Conservation (phyloP, 2,329 filamentous ascomycete genomes). For the Colletotrichum agaves region DNA sequence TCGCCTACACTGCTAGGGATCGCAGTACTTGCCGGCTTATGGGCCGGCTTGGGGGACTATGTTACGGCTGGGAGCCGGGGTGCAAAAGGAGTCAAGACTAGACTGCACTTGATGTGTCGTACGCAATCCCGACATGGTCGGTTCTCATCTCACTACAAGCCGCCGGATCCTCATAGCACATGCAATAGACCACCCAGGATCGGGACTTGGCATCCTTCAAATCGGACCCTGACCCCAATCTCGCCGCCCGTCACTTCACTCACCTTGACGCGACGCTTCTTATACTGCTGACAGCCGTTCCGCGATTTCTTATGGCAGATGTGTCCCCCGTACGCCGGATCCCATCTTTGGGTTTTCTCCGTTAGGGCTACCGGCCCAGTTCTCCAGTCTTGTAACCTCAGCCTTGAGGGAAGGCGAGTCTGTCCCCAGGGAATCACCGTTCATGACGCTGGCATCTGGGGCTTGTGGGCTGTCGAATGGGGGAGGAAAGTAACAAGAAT, state of each 20-base stretch:
- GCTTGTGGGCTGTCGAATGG: not conserved
- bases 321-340: constrained; percentile 18
- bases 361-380: not conserved
- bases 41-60: constrained; percentile 24
- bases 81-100: constrained; percentile 18
- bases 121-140: constrained; percentile 35
- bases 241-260: not conserved
- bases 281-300: constrained; percentile 34
- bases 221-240: not conserved
- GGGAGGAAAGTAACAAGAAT: not conserved
- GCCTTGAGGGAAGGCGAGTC: constrained; percentile 28
- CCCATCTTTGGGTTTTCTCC: not conserved
- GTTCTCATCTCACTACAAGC: constrained; percentile 28
- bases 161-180: constrained; percentile 4
- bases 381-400: constrained; percentile 21
- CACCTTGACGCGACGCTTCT: constrained; percentile 35
- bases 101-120: constrained; percentile 33
- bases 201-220: not conserved
- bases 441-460: constrained; percentile 21
- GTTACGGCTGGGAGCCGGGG: constrained; percentile 18
- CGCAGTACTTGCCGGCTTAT: constrained; percentile 18
- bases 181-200: not conserved
- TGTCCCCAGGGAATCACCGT: constrained; percentile 10
- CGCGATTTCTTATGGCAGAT: constrained; percentile 36
- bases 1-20: constrained; percentile 25